Evolutionary conservation across 257 asterid species (phyloP), one percentile per base, ranked within the genome.

Genomic region (Mentha longifolia): DNA sequence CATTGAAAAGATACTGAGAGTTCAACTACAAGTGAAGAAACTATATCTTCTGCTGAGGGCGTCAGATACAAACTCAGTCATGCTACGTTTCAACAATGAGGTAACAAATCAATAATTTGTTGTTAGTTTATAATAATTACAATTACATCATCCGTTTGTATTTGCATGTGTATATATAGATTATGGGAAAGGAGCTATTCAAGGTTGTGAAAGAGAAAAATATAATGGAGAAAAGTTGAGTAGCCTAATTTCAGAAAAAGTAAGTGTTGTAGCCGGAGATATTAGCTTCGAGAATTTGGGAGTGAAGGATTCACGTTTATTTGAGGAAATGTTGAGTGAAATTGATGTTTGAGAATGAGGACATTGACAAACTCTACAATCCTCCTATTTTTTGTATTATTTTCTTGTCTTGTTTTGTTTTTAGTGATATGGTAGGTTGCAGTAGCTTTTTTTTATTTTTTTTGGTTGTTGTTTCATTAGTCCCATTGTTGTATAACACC

Each of bases 21-120:
- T 84, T 25, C 97, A 93, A 39, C 98, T 97, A 76, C 84, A 91
- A 80, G 94, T 87, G 75, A 91, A 86, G 81, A 89, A 82, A 73
- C 85, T 93, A 14, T 91, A 88, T 79, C 92, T 93, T 61, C 94
- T 93, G 19, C 39, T 93, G 67, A 89, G 97, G 76, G 97, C 97
- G 49, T 57, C 85, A 56, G 97, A 92, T 56, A 35, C 72, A 46
- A 82, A 84, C 42, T 75, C 96, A 4, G 96, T 93, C 74, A 75
- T 76, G 68, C 87, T 74, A 45, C 95, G 98, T 67, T 92, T 93
- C 72, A 77, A 85, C 68, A 79, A 45, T 16, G 98, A 90, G 95
- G 97, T 92, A 68, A n/a, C n/a, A n/a, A n/a, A n/a, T n/a, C n/a
- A n/a, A n/a, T n/a, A n/a, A n/a, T n/a, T n/a, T n/a, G n/a, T n/a